Evolutionary conservation across 345 rosid species (phyloP).

Genomic region (Eucalyptus virginea): DNA sequence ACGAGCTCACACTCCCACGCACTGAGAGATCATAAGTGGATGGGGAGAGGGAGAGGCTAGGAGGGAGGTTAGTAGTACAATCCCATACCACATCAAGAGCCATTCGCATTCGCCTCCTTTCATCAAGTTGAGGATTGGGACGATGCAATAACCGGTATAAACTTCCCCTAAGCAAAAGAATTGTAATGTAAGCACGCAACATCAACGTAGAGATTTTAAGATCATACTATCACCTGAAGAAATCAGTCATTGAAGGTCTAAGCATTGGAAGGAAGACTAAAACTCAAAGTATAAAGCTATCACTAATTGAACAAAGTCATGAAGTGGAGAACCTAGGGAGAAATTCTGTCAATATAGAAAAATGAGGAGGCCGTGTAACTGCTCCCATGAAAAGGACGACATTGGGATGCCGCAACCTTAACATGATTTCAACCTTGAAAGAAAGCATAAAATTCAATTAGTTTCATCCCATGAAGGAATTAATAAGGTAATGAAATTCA

Average conservation of each 20-base stretch:
- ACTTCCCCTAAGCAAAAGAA: conserved; percentile 66
- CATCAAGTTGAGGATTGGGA: conserved; percentile 63
- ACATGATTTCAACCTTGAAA: conserved; percentile 83
- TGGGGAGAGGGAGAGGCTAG: background rate
- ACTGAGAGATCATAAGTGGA: background rate
- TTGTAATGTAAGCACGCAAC: background rate
- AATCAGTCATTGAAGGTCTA: background rate
- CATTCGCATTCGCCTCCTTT: conserved; percentile 87
- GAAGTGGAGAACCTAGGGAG: conserved; percentile 59
- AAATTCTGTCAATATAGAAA: conserved; percentile 96
- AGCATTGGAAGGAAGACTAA: background rate
- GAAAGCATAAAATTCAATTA: background rate
- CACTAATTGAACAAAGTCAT: background rate
- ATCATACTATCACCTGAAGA: background rate
- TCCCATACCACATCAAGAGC: conserved; percentile 88
- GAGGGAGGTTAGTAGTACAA: background rate
- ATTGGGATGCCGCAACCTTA: conserved; percentile 91
- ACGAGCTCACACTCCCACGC: background rate
- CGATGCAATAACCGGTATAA: conserved; percentile 85
- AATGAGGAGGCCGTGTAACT: conserved; percentile 77
- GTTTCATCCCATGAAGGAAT: background rate
- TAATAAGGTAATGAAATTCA: background rate
- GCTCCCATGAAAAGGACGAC: conserved; percentile 99
- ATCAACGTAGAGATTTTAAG: background rate
- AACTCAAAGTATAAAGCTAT: background rate